These are phyloP conservation scores for Salvia splendens DNA, from an alignment of 257 asterid species.

Conservation along the genomic window DNA sequence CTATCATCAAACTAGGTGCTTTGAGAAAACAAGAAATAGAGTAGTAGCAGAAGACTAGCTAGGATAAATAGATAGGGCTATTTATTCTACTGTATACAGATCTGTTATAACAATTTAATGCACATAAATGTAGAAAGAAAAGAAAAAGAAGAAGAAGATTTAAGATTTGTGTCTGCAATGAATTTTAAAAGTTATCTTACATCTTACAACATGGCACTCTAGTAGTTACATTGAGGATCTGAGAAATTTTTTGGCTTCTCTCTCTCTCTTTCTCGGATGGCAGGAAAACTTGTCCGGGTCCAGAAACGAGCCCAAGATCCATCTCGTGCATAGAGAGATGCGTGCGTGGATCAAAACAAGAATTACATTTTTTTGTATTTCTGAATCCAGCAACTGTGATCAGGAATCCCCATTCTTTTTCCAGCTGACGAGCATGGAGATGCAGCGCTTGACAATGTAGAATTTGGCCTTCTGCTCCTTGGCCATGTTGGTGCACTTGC, in stretches of 20 bases:
- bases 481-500: slow-evolving; percentile 71
- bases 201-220: slow-evolving; percentile 27
- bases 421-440: slow-evolving; percentile 78
- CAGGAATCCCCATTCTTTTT: slow-evolving; percentile 73
- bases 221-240: slow-evolving; percentile 32
- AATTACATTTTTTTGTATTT: background rate
- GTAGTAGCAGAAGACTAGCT: too few species aligned
- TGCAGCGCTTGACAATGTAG: slow-evolving; percentile 81
- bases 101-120: slow-evolving; percentile 4
- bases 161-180: slow-evolving; percentile 32
- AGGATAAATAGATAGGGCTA: background rate
- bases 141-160: slow-evolving; percentile 18
- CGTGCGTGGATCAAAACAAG: slow-evolving; percentile 21
- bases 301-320: slow-evolving; percentile 36
- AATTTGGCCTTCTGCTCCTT: slow-evolving; percentile 84
- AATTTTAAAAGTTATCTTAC: slow-evolving; percentile 31
- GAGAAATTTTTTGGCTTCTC: slow-evolving; percentile 20
- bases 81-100: slow-evolving; percentile 8
- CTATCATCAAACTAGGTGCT: slow-evolving; percentile 30
- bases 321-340: slow-evolving; percentile 39
- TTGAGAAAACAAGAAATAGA: background rate
- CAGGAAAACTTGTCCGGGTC: slow-evolving; percentile 41
- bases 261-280: slow-evolving; percentile 43
- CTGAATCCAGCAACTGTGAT: slow-evolving; percentile 20
- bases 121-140: slow-evolving; percentile 16